A percentile compares a stretch with the other conserved stretches of the same genome.
Conservation (phyloP, 2,329 filamentous ascomycete genomes). For the Acephala macrosclerotiorum region DNA sequence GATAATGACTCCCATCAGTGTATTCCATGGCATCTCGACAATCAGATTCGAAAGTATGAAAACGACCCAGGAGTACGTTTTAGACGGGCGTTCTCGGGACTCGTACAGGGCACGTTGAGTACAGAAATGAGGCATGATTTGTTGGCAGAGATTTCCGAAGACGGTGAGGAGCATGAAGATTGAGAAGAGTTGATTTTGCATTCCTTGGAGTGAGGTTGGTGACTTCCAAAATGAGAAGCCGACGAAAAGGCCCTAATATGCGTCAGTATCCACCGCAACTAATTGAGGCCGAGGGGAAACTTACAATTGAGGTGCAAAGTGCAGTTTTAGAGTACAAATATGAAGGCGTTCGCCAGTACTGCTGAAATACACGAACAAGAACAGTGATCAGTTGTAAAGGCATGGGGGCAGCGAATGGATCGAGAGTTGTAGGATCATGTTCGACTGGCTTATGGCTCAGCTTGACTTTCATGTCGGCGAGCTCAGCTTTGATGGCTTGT, state of each 20-base stretch:
- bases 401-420: constrained; percentile 70
- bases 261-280: neutral
- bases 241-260: constrained; percentile 61
- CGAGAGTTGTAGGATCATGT: constrained; percentile 41
- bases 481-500: constrained; percentile 49
- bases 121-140: constrained; percentile 78
- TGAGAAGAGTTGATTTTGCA: constrained; percentile 77
- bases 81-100: constrained; percentile 75
- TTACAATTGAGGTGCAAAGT: constrained; percentile 36
- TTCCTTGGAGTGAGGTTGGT: constrained; percentile 63
- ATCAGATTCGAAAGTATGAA: constrained; percentile 77
- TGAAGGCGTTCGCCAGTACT: constrained; percentile 72
- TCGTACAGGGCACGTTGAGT: constrained; percentile 62
- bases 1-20: constrained; percentile 74
- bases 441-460: constrained; percentile 43
- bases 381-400: constrained; percentile 61
- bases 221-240: constrained; percentile 76
- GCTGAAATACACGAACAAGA: constrained; percentile 65
- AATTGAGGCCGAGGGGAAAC: constrained; percentile 47
- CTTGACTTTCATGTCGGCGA: constrained; percentile 58
- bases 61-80: constrained; percentile 78
- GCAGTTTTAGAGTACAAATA: constrained; percentile 54
- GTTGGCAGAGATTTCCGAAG: constrained; percentile 76
- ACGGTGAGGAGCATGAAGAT: constrained; percentile 81
- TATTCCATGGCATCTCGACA: constrained; percentile 86